phyloP scores from a whole-genome alignment of 2,329 filamentous ascomycete species.

The Chrysoporthe cubensis region DNA sequence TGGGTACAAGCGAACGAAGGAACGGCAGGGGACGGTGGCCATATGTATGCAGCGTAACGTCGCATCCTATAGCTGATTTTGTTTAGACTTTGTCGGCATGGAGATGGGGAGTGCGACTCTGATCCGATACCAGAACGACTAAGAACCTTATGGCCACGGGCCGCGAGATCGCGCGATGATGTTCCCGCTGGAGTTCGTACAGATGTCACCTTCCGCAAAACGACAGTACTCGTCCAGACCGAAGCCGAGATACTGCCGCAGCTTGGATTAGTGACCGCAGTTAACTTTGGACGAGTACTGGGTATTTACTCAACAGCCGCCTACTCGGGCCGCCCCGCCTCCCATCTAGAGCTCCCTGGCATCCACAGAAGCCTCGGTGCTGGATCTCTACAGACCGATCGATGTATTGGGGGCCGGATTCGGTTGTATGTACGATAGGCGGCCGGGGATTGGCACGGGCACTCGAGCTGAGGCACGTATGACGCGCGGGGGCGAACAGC shows the following conservation, averaged over 20 bases:
- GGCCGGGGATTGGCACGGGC: neutral
- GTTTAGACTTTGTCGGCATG: no score
- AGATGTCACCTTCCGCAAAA: neutral
- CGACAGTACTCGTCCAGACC: no score
- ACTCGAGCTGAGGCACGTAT: neutral
- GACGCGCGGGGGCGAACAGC: neutral
- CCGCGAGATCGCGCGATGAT: neutral
- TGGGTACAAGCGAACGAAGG: no score
- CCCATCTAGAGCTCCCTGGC: neutral
- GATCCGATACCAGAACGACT: neutral
- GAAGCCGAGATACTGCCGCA: neutral
- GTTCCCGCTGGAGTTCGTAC: neutral
- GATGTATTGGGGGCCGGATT: neutral
- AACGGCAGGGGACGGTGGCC: no score
- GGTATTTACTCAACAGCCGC: neutral
- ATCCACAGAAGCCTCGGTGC: neutral
- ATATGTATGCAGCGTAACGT: no score
- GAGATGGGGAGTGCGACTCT: neutral
- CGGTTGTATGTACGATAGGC: neutral
- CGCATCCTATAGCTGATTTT: no score
- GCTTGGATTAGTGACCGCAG: neutral
- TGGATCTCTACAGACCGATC: neutral
- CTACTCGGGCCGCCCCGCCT: neutral
- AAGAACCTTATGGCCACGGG: neutral
- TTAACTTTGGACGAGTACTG: neutral